These are phyloP conservation scores for Vickermania ingenoplastis DNA, from an alignment of 208 protist genomes.

Conservation along the genomic window DNA sequence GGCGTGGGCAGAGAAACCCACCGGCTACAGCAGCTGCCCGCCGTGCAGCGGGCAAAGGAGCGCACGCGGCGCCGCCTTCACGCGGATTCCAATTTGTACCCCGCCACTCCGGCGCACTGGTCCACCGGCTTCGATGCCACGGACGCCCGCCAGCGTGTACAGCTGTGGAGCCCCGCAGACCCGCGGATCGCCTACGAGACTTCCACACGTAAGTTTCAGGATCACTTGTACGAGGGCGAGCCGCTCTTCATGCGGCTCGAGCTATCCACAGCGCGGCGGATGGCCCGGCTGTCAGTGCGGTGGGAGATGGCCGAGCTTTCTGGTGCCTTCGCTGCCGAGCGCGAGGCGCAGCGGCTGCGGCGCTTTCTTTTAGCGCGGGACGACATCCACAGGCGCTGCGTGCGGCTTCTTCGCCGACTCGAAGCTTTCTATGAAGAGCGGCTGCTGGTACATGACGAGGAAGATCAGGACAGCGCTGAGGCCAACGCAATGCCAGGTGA, in stretches of 20 bases:
- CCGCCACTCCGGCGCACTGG: slow-evolving; percentile 67
- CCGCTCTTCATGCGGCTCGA: slow-evolving; percentile 72
- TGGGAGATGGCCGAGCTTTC: slow-evolving; percentile 65
- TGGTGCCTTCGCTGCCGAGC: slow-evolving; percentile 47
- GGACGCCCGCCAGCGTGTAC: slow-evolving; percentile 49
- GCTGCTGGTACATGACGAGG: slow-evolving; percentile 19
- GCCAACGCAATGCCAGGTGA: slow-evolving; percentile 2
- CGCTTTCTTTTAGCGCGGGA: slow-evolving; percentile 43
- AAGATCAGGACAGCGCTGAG: no score
- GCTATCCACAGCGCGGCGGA: slow-evolving; percentile 17
- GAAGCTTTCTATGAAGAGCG: slow-evolving; percentile 51
- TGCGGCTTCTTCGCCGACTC: slow-evolving; percentile 36
- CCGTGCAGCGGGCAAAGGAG: slow-evolving; percentile 1
- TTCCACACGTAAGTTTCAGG: slow-evolving; percentile 75
- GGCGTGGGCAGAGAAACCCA: slow-evolving; percentile 1
- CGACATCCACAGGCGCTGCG: slow-evolving; percentile 17
- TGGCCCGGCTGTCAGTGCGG: slow-evolving; percentile 39
- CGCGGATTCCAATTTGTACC: slow-evolving; percentile 37
- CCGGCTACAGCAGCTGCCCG: background rate
- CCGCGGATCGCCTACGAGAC: slow-evolving; percentile 67
- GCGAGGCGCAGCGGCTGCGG: slow-evolving; percentile 18
- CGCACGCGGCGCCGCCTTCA: background rate
- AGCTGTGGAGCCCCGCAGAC: slow-evolving; percentile 79
- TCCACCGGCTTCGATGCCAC: slow-evolving; percentile 44
- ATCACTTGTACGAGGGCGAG: slow-evolving; percentile 82